phyloP scores from a whole-genome alignment of 768 basidiomycete species.

The Daedaleopsis sinensis region DNA sequence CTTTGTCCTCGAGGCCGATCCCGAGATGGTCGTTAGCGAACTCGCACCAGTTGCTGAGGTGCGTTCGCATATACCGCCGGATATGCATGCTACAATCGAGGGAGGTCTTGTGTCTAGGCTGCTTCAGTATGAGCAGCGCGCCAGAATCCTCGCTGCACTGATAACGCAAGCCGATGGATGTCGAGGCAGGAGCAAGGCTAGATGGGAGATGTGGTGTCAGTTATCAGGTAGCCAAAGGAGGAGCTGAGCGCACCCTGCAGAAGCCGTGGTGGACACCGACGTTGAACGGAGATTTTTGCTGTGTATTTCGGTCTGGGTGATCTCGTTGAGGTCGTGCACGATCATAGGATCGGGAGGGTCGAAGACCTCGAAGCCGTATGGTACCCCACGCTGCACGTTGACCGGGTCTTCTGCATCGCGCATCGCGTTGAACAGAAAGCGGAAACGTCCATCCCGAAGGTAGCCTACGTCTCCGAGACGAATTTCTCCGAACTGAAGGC shows the following conservation, averaged over 20 bases:
- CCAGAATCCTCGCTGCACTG: constrained; percentile 8
- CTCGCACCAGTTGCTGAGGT: background rate
- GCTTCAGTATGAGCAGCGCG: constrained; percentile 9
- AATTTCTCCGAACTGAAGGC: constrained; percentile 1
- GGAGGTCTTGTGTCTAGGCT: background rate
- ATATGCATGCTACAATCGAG: background rate
- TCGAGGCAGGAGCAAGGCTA: background rate
- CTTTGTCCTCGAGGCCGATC: background rate
- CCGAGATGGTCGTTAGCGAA: constrained; percentile 1
- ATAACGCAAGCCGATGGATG: background rate
- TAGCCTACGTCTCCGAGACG: constrained; percentile 21
- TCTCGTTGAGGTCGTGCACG: background rate
- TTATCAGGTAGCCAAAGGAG: background rate
- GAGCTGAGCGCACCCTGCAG: background rate
- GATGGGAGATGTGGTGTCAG: background rate
- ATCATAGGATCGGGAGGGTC: background rate
- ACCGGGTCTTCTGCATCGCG: background rate
- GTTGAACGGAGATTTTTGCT: background rate
- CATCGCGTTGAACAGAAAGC: constrained; percentile 13
- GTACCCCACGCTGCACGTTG: background rate
- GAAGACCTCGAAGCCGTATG: background rate
- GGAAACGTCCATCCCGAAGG: constrained; percentile 10
- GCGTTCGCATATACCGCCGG: background rate
- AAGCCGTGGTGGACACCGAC: background rate
- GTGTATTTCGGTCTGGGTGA: background rate